Evolutionary conservation across 2,329 filamentous ascomycete species (phyloP), one percentile per base, ranked within the genome.

Genomic region (Aspergillus uvarum): DNA sequence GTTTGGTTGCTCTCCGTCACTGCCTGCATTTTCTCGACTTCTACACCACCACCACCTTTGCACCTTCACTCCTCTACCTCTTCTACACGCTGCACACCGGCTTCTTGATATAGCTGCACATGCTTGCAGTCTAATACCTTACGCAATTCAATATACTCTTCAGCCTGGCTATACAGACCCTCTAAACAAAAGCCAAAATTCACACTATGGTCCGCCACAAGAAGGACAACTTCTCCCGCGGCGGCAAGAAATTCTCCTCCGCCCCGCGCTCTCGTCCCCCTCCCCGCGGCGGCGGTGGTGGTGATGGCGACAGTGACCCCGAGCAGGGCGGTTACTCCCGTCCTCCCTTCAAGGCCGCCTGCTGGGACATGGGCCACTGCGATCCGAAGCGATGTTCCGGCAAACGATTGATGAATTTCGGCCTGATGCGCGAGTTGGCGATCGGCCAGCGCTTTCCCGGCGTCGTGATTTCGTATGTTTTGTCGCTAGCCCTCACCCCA

Each of bases 361-460:
- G 94, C 76, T 99, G 95, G 95, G 95, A 99, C 72, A 83, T 99
- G 35, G 94, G 93, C 63, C 95, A 99, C 80, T 99, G 95, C 81
- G 95, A 99, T 72, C 92, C 94, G 8, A 98, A 97, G 77, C 84
- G 94, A 68, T 99, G 95, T 79, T 97, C 93, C 0, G 95, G 95
- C 32, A 99, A 99, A 81, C 88, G 91, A 64, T 84, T 99, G 35
- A 96, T 99, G 85, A 88, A 89, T 65, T 85, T 96, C 58, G 94
- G 94, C 3, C 82, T 97, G 70, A 97, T 99, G 92, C 89, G 95
- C 67, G 91, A 96, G 71, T 84, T 99, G 56, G 87, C 94, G 70
- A 83, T 98, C 58, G 95, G 95, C 56, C 93, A 98, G 77, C 93
- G 94, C 68, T 92, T 95, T 75, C 86, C 88, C 38, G 95, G 95